Base-by-base conservation (phyloP, 129 eudicot genomes). In the Helianthus tuberosus region DNA sequence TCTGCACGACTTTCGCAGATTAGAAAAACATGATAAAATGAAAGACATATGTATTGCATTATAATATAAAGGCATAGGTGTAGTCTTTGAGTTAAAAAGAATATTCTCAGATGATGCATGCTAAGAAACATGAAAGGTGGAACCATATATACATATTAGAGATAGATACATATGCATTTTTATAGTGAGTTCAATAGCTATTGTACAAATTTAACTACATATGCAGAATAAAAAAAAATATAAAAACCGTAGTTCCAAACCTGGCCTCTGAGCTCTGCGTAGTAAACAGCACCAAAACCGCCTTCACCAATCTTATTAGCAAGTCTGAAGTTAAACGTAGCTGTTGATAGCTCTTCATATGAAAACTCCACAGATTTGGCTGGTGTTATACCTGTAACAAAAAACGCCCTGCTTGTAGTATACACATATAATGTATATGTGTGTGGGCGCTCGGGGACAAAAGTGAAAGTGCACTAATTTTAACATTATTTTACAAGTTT, bases 181-280 rank as follows among this genome's bases (percentile, higher is more conserved):
- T n/a, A 20, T 20, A 20, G 23, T 20, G 23, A 20, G 23, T 20
- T 27, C 32, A 27, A 13, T 32, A 32, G 36, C 4, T 32, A 32
- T 32, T 32, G 36, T 32, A 32, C 36, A 3, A 32, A 32, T 32
- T 59, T 50, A 61, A n/a, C n/a, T n/a, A 70, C 50, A 75, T 32
- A 32, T 32, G 50, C 80, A 53, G 73, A 53, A 75, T 48, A 38
- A 32, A 47, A 17, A 58, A 4, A 43, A 53, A 49, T 49, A 64
- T 32, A 32, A 2, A 68, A 77, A 52, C 51, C 16, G 12, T 64
- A 29, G 32, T 41, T 61, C 70, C 97, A 78, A 71, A 95, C 99
- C 97, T 91, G 95, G 83, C 99, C 99, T 85, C 97, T 86, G 74
- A 95, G 90, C 81, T 95, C 99, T 52, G 92, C 99, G 70, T 95